A percentile compares a stretch with the other conserved stretches of the same genome.
These are phyloP conservation scores for Saturnispora galanensis DNA, from an alignment of 805 yeast species.

Conservation along the genomic window DNA sequence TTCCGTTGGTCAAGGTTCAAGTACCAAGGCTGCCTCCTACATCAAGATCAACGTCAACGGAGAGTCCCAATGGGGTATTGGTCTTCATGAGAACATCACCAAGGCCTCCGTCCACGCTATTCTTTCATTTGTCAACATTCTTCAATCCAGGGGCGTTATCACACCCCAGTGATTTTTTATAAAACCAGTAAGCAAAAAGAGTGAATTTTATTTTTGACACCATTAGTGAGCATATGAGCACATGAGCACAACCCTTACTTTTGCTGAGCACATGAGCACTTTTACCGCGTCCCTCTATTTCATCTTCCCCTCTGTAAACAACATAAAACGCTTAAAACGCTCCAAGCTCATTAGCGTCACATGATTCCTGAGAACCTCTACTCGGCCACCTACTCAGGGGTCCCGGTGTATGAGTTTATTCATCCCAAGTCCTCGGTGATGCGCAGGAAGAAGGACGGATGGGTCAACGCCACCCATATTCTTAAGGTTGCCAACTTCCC, in stretches of 20 bases:
- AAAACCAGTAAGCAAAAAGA: background rate
- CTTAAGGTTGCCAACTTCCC: conserved; percentile 90
- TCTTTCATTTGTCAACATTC: conserved; percentile 50
- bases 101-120: conserved; percentile 71
- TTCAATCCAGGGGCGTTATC: conserved; percentile 18
- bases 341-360: too few species aligned
- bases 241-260: background rate
- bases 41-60: conserved; percentile 30
- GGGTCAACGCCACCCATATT: conserved; percentile 94
- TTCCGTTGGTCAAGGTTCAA: conserved; percentile 61
- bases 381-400: conserved; percentile 71
- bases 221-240: too few species aligned
- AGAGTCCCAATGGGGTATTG: conserved; percentile 70
- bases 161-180: conserved; percentile 1
- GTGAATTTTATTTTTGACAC: background rate
- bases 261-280: conserved; percentile 3
- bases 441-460: conserved; percentile 67
- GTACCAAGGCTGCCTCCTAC: conserved; percentile 66
- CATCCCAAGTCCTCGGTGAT: conserved; percentile 63
- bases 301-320: too few species aligned
- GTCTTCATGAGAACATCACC: conserved; percentile 82
- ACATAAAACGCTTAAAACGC: too few species aligned
- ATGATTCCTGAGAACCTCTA: conserved; percentile 33
- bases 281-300: background rate
- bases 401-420: conserved; percentile 73